Percentiles rank a stretch among this genome's conserved stretches.
Conservation (phyloP, 148 eudicot species). For the Silene uniflora region DNA sequence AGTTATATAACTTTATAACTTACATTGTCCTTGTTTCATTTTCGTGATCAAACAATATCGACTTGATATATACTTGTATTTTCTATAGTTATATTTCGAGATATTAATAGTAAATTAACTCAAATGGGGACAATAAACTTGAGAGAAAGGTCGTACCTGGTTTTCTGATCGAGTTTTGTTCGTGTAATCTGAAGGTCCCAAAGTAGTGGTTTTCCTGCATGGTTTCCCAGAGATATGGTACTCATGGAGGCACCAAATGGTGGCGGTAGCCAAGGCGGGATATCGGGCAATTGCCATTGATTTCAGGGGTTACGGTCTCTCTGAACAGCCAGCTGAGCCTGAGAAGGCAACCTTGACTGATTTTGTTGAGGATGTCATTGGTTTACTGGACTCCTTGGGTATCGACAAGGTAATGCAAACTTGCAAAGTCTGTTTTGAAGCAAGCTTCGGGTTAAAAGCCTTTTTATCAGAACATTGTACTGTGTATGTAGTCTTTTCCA, state of each 20-base stretch:
- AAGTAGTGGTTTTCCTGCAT: constrained; percentile 29
- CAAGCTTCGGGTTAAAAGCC: too few relatives aligned
- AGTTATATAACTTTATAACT: too few relatives aligned
- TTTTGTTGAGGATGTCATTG: constrained; percentile 33
- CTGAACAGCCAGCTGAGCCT: constrained; percentile 47
- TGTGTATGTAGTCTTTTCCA: too few relatives aligned
- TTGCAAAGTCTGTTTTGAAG: too few relatives aligned
- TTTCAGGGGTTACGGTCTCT: constrained; percentile 52
- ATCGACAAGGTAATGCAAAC: constrained; percentile 34
- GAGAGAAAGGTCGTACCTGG: too few relatives aligned
- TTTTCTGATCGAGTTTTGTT: not conserved
- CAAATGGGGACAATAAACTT: too few relatives aligned
- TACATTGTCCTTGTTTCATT: not conserved
- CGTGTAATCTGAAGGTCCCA: constrained; percentile 13
- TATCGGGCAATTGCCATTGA: constrained; percentile 49
- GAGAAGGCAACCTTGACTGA: constrained; percentile 35
- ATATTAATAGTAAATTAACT: too few relatives aligned
- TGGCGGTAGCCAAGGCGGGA: constrained; percentile 43
- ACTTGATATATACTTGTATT: too few relatives aligned
- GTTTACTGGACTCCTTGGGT: constrained; percentile 33
- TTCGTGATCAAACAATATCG: not conserved
- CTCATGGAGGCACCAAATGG: constrained; percentile 59
- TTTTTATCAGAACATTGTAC: too few relatives aligned
- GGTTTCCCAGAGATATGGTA: constrained; percentile 67
- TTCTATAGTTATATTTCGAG: too few relatives aligned